Conservation (phyloP, 148 eudicot genomes). For the Rhododendron ovatum region DNA sequence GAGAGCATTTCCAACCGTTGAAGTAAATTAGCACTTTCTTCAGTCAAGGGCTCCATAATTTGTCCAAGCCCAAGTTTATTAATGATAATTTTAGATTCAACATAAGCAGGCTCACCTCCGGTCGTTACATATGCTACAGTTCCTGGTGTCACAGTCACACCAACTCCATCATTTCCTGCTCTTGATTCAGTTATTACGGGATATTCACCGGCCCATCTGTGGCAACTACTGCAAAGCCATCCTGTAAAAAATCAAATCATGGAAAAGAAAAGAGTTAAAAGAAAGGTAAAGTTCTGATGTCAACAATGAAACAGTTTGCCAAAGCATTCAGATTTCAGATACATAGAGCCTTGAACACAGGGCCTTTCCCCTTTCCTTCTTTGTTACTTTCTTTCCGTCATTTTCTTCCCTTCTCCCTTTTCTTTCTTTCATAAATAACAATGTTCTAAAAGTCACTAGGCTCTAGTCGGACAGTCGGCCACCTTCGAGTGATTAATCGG, state of each 20-base stretch:
- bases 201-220: slow-evolving; percentile 94
- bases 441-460: too few species aligned
- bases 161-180: slow-evolving; percentile 85
- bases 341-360: neutral
- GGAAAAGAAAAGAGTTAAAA: neutral
- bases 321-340: neutral
- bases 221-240: slow-evolving; percentile 91
- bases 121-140: slow-evolving; percentile 89
- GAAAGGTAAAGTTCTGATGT: neutral
- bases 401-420: neutral
- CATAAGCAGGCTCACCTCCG: slow-evolving; percentile 47
- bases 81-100: neutral
- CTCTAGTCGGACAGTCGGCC: too few species aligned
- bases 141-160: slow-evolving; percentile 72
- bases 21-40: neutral
- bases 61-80: neutral
- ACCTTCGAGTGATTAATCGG: too few species aligned
- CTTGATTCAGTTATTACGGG: slow-evolving; percentile 87
- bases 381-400: neutral
- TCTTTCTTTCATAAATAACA: neutral
- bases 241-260: slow-evolving; percentile 34
- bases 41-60: neutral
- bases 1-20: neutral
- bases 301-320: neutral
- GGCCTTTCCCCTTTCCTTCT: neutral